Evolutionary conservation across 2,329 filamentous ascomycete genomes (phyloP).

Genomic region (Sclerotinia borealis): DNA sequence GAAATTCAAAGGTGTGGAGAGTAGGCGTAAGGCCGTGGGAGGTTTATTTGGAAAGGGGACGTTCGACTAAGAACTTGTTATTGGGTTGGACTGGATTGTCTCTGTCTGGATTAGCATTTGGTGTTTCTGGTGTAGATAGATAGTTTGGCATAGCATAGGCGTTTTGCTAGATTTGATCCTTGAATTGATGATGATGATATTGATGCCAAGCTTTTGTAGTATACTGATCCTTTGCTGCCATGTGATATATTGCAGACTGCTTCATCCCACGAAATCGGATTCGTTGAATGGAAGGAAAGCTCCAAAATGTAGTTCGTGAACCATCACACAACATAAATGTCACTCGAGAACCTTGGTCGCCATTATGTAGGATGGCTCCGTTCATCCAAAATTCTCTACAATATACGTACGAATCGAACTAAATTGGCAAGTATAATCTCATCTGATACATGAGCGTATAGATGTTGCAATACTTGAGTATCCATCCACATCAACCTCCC

Average conservation of each 20-base stretch:
- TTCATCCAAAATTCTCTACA: neutral
- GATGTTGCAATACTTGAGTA: neutral
- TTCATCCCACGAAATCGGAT: neutral
- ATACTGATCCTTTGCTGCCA: neutral
- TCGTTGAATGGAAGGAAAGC: neutral
- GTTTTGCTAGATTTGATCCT: neutral
- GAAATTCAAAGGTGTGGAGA: constrained; percentile 52
- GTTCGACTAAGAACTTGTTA: constrained; percentile 37
- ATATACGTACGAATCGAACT: neutral
- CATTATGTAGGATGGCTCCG: neutral
- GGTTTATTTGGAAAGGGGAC: constrained; percentile 52
- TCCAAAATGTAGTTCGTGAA: neutral
- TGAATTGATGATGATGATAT: neutral
- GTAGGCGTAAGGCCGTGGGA: constrained; percentile 49
- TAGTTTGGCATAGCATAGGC: neutral
- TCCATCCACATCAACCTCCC: neutral
- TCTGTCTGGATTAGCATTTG: neutral
- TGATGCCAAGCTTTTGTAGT: constrained; percentile 1
- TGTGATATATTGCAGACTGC: neutral
- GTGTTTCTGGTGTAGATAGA: neutral
- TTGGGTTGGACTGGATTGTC: constrained; percentile 1
- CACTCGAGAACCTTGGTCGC: neutral
- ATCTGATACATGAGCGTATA: neutral
- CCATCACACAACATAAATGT: neutral
- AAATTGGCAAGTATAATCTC: neutral